Base-by-base conservation (phyloP, 306 rosid genomes). In the Cajanus cajan region DNA sequence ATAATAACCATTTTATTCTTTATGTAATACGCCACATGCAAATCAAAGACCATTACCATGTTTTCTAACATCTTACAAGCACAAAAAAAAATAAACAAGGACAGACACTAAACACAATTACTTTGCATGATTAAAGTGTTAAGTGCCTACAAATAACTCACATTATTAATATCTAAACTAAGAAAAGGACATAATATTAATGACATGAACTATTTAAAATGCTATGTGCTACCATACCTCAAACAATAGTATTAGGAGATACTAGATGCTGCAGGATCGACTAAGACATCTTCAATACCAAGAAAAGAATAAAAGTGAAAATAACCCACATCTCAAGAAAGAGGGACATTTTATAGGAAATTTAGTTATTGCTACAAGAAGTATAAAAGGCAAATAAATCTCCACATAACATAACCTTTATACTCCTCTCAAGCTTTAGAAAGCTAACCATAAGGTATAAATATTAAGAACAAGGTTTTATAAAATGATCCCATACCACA, bases 91-190 rank as follows among this genome's bases (percentile, higher is more conserved):
- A 74, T 11, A 18, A 36, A 58, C 36, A 33, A 28, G 40, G 15
- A 39, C 21, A 51, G 31, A 11, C 33, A 61, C 55, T 48, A 62
- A 52, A 34, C 39, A 24, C 19, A 28, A 8, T 58, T 24, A 13
- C 47, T 54, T 51, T 12, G 43, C 14, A 48, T 8, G 44, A 25
- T 55, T 16, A 8, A 79, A 34, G 47, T 43, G 67, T 40, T 5
- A 18, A 71, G 65, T 47, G 43, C 41, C 79, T 62, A 54, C 62
- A 24, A 19, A 18, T 12, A 68, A 71, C 36, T 45, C 14, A 5
- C 34, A 77, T 75, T 13, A 76, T 58, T 16, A 12, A 51, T 44
- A 50, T 54, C 68, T 58, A 57, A 33, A 19, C 72, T 33, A 76
- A 13, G 62, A 69, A 45, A 48, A 18, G 50, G 51, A 6, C 16